Conservation (phyloP, 371 early-diverging fungal genomes). For the Mortierella sp. region DNA sequence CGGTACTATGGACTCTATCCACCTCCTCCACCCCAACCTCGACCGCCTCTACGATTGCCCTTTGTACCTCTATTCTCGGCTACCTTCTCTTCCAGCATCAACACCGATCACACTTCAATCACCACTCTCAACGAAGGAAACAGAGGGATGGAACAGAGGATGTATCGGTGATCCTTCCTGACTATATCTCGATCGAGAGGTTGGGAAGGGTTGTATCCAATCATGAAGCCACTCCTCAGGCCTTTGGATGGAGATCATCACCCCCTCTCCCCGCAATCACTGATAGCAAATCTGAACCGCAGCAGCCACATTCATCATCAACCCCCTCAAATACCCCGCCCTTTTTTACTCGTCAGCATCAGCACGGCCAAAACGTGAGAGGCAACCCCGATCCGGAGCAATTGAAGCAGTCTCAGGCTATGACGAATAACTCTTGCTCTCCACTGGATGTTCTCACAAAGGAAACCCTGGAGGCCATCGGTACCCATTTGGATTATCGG, state of each 20-base stretch:
- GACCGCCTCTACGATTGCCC: conserved; percentile 1
- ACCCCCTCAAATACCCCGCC: conserved; percentile 1
- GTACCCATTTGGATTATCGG: conserved; percentile 22
- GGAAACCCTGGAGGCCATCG: conserved; percentile 17
- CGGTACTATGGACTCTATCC: conserved; percentile 26
- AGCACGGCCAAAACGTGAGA: background rate
- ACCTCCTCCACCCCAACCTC: conserved; percentile 15
- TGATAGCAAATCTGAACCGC: too few relatives aligned
- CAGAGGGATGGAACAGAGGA: background rate
- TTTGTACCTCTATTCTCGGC: conserved; percentile 14
- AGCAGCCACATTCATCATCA: background rate
- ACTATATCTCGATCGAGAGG: conserved; percentile 7
- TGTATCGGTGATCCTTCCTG: conserved; percentile 2
- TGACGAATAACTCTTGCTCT: background rate
- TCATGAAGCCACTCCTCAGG: background rate
- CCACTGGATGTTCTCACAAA: conserved; percentile 14
- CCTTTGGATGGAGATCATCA: background rate
- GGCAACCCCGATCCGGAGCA: background rate
- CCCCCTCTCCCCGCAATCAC: background rate
- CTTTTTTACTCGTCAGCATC: background rate
- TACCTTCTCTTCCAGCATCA: background rate
- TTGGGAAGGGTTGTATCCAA: background rate
- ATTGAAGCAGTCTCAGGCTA: too few relatives aligned
- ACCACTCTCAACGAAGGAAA: too few relatives aligned
- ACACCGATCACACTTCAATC: background rate